phyloP scores from a whole-genome alignment of 2,329 filamentous ascomycete species.

The Pleurostoma richardsiae region DNA sequence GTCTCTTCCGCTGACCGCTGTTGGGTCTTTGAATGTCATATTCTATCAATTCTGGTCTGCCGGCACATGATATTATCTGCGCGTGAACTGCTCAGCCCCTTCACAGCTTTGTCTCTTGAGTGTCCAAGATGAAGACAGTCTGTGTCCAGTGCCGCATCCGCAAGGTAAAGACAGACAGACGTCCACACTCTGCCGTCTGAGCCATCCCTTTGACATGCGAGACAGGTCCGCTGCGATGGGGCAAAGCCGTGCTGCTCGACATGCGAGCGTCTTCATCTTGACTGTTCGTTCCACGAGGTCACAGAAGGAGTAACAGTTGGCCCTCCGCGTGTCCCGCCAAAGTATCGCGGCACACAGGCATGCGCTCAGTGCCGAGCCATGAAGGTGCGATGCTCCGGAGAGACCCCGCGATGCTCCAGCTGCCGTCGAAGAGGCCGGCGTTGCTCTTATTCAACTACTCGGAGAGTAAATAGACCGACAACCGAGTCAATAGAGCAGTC shows the following conservation, averaged over 20 bases:
- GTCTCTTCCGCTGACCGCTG: too few relatives aligned
- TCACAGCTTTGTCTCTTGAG: too few relatives aligned
- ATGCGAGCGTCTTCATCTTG: constrained; percentile 6
- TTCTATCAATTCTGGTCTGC: too few relatives aligned
- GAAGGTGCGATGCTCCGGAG: constrained; percentile 8
- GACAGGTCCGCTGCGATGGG: constrained; percentile 6
- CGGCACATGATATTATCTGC: too few relatives aligned
- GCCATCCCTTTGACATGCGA: too few relatives aligned
- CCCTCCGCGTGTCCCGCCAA: constrained; percentile 1
- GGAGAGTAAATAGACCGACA: constrained; percentile 4
- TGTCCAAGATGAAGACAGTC: too few relatives aligned
- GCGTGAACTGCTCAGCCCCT: too few relatives aligned
- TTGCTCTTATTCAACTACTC: constrained; percentile 5
- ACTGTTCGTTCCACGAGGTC: background rate
- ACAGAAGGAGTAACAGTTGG: background rate
- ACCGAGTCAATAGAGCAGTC: background rate
- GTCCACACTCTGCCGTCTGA: too few relatives aligned
- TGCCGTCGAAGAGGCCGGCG: constrained; percentile 7
- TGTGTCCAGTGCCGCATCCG: constrained; percentile 6
- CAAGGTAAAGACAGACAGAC: constrained; percentile 7
- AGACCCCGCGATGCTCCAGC: constrained; percentile 1
- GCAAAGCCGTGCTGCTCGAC: constrained; percentile 7
- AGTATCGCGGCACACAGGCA: constrained; percentile 4
- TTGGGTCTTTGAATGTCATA: too few relatives aligned
- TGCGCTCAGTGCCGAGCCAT: constrained; percentile 7